phyloP scores from a whole-genome alignment of 208 protist genomes.

The Crithidia expoeki region DNA sequence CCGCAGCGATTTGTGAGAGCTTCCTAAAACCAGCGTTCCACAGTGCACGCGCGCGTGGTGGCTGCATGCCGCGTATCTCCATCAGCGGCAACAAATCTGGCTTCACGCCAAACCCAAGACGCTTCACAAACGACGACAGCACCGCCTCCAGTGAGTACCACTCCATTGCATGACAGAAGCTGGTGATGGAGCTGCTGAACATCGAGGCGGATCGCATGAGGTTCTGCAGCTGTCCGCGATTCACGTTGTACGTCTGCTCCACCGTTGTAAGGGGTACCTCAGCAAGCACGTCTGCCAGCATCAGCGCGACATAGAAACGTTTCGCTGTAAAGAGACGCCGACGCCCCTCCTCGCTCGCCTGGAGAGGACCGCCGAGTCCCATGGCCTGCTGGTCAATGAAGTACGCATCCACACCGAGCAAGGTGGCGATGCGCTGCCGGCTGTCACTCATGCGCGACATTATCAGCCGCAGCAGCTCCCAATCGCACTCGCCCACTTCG shows the following conservation, averaged over 20 bases:
- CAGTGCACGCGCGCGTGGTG: constrained; percentile 77
- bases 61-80: constrained; percentile 82
- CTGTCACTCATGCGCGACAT: constrained; percentile 67
- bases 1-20: constrained; percentile 49
- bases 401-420: constrained; percentile 78
- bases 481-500: constrained; percentile 77
- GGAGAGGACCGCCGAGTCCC: constrained; percentile 43
- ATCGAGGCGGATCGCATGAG: constrained; percentile 84
- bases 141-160: constrained; percentile 90
- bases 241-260: constrained; percentile 74
- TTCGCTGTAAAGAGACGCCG: constrained; percentile 69
- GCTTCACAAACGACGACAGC: constrained; percentile 83
- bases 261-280: constrained; percentile 79
- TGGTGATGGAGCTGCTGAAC: constrained; percentile 88
- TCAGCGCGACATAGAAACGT: constrained; percentile 90
- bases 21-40: constrained; percentile 81
- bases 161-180: constrained; percentile 89
- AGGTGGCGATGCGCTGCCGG: constrained; percentile 78
- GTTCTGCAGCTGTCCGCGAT: constrained; percentile 82
- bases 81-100: constrained; percentile 92
- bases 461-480: constrained; percentile 66
- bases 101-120: constrained; percentile 88
- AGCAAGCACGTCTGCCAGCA: constrained; percentile 83
- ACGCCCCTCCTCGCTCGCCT: constrained; percentile 38
- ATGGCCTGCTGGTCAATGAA: constrained; percentile 77